These are phyloP conservation scores for Echites panduratus DNA, from an alignment of 257 asterid genomes.

Conservation along the genomic window DNA sequence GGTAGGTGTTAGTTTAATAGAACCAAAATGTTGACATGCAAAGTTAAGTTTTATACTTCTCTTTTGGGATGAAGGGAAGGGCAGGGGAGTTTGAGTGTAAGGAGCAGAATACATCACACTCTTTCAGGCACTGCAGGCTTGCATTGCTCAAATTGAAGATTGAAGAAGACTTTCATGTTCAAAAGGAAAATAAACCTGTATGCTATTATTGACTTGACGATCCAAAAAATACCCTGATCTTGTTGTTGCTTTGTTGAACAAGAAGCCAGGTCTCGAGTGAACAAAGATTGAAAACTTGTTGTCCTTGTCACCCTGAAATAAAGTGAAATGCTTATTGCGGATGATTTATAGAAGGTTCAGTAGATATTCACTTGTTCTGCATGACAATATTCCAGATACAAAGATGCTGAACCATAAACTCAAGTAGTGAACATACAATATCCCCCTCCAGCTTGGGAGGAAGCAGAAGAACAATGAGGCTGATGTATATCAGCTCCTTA, in stretches of 20 bases:
- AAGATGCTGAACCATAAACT: neutral
- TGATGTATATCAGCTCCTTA: neutral
- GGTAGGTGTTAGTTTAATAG: neutral
- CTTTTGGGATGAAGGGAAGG: neutral
- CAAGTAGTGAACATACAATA: neutral
- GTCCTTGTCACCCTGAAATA: constrained; percentile 66
- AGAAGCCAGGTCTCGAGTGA: constrained; percentile 94
- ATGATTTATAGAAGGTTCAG: neutral
- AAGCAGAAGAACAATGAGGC: neutral
- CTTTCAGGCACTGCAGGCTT: neutral
- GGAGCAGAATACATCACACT: neutral
- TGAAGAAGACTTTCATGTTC: neutral
- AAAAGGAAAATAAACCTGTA: constrained; percentile 60
- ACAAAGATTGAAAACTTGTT: constrained; percentile 73
- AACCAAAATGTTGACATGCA: neutral
- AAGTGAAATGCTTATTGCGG: neutral
- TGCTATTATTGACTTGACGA: constrained; percentile 82
- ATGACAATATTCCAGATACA: neutral
- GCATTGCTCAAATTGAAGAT: neutral
- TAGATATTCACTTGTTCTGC: neutral
- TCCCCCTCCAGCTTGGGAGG: neutral
- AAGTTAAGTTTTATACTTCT: neutral
- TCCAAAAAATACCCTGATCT: constrained; percentile 66
- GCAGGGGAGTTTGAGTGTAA: neutral
- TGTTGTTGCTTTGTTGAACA: constrained; percentile 65